phyloP scores from a whole-genome alignment of 169 alveolate species.

The Plasmodium knowlesi region DNA sequence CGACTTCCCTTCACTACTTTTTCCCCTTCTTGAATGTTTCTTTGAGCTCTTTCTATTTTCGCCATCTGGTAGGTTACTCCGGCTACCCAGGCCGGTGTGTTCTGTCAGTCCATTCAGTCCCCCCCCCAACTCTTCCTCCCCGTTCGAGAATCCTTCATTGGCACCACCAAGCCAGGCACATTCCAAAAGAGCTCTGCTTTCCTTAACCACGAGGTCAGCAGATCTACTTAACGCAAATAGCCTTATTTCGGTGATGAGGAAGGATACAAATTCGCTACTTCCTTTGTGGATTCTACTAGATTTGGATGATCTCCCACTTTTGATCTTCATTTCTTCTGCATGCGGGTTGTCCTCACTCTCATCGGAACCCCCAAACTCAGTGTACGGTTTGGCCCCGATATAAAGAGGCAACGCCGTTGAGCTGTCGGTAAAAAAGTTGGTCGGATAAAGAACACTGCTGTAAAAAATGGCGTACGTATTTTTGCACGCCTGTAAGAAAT shows the following conservation, averaged over 20 bases:
- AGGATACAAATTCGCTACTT: neutral
- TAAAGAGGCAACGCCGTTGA: neutral
- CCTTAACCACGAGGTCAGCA: conserved; percentile 23
- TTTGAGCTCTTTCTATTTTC: neutral
- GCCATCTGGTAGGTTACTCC: neutral
- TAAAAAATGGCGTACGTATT: conserved; percentile 39
- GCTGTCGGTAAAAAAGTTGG: conserved; percentile 24
- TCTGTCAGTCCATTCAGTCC: too few relatives aligned
- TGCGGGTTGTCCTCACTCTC: neutral
- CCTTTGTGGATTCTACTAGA: neutral
- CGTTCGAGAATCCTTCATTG: neutral
- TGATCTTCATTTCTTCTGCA: neutral
- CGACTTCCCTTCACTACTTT: neutral
- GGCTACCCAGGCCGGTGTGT: neutral
- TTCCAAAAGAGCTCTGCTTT: neutral
- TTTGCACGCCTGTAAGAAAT: conserved; percentile 3
- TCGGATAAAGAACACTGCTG: conserved; percentile 31
- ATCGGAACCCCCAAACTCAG: neutral
- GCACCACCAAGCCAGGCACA: neutral
- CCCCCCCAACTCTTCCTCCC: neutral
- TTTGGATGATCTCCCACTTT: neutral
- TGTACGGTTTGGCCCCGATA: conserved; percentile 6
- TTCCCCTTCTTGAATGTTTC: neutral
- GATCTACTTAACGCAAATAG: conserved; percentile 45
- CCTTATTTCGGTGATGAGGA: conserved; percentile 41